A percentile compares a stretch with the other conserved stretches of the same genome.
These are phyloP conservation scores for Meyerozyma guilliermondii DNA, from an alignment of 1,139 yeast species.

Conservation along the genomic window DNA sequence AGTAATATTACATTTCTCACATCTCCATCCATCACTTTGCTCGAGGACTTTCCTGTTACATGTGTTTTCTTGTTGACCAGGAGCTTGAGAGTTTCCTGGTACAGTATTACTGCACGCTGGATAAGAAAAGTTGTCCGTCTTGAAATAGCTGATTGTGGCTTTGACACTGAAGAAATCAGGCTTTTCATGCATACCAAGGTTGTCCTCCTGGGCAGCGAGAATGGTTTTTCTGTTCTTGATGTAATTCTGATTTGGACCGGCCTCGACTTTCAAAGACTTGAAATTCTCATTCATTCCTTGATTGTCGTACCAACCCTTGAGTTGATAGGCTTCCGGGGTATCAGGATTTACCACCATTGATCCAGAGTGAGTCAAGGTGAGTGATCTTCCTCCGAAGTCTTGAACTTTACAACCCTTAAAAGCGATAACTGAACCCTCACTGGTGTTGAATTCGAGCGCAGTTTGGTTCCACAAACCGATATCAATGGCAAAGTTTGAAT, in stretches of 20 bases:
- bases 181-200: conserved; percentile 67
- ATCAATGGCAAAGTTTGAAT: conserved; percentile 67
- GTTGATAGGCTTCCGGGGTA: conserved; percentile 75
- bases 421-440: conserved; percentile 86
- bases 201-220: conserved; percentile 60
- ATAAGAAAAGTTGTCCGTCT: conserved; percentile 73
- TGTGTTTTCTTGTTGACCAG: conserved; percentile 21
- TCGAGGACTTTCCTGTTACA: conserved; percentile 84
- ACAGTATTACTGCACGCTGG: conserved; percentile 77
- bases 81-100: conserved; percentile 16
- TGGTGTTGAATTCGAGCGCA: conserved; percentile 69
- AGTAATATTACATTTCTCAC: conserved; percentile 81
- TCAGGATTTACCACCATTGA: conserved; percentile 79
- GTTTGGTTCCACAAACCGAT: conserved; percentile 89
- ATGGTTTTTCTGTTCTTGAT: conserved; percentile 58
- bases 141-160: conserved; percentile 68
- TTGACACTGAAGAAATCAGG: conserved; percentile 75
- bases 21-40: conserved; percentile 80
- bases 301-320: conserved; percentile 94
- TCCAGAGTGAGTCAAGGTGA: conserved; percentile 79
- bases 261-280: conserved; percentile 51
- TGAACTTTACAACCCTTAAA: conserved; percentile 86
- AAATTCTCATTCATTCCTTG: conserved; percentile 63
- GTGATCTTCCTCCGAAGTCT: conserved; percentile 83
- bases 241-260: conserved; percentile 19